Evolutionary conservation across 2,329 filamentous ascomycete species (phyloP).

Genomic region (Lachnellula suecica): DNA sequence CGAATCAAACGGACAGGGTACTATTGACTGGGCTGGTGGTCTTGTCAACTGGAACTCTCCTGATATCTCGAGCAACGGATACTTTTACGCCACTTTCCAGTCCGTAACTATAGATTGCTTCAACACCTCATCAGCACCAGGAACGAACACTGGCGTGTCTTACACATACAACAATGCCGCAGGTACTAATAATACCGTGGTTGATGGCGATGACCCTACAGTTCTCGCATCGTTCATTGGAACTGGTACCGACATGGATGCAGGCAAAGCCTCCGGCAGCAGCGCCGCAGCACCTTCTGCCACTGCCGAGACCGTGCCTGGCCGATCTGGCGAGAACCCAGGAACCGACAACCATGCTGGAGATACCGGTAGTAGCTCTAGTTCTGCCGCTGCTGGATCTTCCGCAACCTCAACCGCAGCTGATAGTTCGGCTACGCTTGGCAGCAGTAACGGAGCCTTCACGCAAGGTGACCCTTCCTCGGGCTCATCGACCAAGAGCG

Average conservation of each 20-base stretch:
- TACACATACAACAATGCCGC: slow-evolving; percentile 71
- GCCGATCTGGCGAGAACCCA: slow-evolving; percentile 50
- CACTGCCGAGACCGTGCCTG: slow-evolving; percentile 49
- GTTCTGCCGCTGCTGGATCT: slow-evolving; percentile 13
- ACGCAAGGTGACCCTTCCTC: slow-evolving; percentile 26
- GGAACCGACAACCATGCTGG: slow-evolving; percentile 31
- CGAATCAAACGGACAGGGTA: slow-evolving; percentile 75
- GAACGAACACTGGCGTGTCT: slow-evolving; percentile 65
- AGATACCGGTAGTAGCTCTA: slow-evolving; percentile 26
- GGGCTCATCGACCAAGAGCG: slow-evolving; percentile 17
- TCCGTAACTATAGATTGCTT: slow-evolving; percentile 86
- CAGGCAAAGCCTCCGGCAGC: slow-evolving; percentile 39
- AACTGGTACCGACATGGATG: slow-evolving; percentile 74
- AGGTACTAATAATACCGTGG: slow-evolving; percentile 74
- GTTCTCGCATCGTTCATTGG: slow-evolving; percentile 76
- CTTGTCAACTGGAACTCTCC: slow-evolving; percentile 80
- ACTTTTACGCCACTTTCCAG: slow-evolving; percentile 82
- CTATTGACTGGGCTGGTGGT: slow-evolving; percentile 89
- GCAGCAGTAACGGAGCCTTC: slow-evolving; percentile 26
- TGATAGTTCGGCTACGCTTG: slow-evolving; percentile 26
- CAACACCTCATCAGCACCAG: slow-evolving; percentile 59
- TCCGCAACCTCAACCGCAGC: slow-evolving; percentile 27
- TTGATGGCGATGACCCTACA: slow-evolving; percentile 72
- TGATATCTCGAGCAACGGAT: slow-evolving; percentile 80
- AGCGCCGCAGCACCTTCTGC: slow-evolving; percentile 23